A percentile compares a stretch with the other conserved stretches of the same genome.
phyloP scores from a whole-genome alignment of 2,329 filamentous ascomycete genomes.

The Penicillium hordei region DNA sequence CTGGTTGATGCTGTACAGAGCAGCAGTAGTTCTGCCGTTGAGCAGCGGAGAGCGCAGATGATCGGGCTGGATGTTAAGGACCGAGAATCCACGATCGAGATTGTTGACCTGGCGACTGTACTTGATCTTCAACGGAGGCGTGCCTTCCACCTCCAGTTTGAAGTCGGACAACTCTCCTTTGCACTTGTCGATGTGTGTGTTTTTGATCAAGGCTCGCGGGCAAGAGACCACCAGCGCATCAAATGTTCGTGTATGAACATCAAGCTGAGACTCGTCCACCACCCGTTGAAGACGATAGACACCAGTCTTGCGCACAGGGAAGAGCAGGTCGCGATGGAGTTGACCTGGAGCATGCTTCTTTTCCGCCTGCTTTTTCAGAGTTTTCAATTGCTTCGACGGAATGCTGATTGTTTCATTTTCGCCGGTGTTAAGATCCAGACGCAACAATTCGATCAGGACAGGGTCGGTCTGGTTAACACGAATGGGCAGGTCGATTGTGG shows the following conservation, averaged over 20 bases:
- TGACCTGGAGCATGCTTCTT: conserved; percentile 54
- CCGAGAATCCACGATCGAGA: conserved; percentile 79
- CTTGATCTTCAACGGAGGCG: conserved; percentile 85
- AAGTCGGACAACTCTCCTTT: conserved; percentile 85
- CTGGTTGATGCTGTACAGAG: conserved; percentile 55
- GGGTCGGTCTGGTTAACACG: conserved; percentile 92
- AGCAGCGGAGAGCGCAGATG: conserved; percentile 75
- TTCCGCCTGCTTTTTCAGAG: conserved; percentile 68
- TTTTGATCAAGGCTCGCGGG: conserved; percentile 72
- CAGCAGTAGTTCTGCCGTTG: conserved; percentile 58
- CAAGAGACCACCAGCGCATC: conserved; percentile 85
- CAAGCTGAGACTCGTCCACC: conserved; percentile 88
- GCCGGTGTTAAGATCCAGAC: conserved; percentile 79
- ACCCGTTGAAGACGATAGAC: conserved; percentile 83
- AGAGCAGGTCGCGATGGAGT: conserved; percentile 66
- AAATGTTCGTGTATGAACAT: conserved; percentile 73
- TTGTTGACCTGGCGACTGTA: conserved; percentile 88
- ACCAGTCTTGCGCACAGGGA: conserved; percentile 79
- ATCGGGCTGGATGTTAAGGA: conserved; percentile 91
- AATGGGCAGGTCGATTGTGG: conserved; percentile 70
- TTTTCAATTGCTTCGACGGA: conserved; percentile 69
- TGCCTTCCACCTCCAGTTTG: conserved; percentile 78
- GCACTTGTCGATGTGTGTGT: conserved; percentile 68
- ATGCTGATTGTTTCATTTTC: conserved; percentile 78
- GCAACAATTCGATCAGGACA: conserved; percentile 81